phyloP scores from a whole-genome alignment of 805 yeast genomes.

The Kodamaea hsintzibuensis region DNA sequence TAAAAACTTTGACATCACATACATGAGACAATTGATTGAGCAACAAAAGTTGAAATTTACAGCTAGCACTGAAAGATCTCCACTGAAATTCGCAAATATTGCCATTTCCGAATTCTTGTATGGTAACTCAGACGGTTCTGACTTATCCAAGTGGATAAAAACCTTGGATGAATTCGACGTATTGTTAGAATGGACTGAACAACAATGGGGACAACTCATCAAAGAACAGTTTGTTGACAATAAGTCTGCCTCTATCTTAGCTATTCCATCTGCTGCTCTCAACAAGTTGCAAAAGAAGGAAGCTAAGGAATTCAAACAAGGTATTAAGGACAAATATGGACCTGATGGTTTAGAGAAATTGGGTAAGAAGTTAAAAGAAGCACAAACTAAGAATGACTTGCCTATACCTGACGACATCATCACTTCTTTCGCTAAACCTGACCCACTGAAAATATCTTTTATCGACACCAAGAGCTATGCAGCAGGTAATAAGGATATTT shows the following conservation, averaged over 20 bases:
- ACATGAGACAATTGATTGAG: slow-evolving; percentile 68
- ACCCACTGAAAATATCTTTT: slow-evolving; percentile 72
- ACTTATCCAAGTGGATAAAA: slow-evolving; percentile 55
- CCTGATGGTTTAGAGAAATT: slow-evolving; percentile 57
- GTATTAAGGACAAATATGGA: slow-evolving; percentile 56
- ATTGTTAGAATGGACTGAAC: slow-evolving; percentile 58
- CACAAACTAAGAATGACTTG: slow-evolving; percentile 66
- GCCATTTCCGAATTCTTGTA: slow-evolving; percentile 81
- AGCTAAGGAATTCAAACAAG: slow-evolving; percentile 48
- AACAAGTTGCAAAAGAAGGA: slow-evolving; percentile 54
- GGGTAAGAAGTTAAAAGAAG: slow-evolving; percentile 53
- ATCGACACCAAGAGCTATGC: slow-evolving; percentile 67
- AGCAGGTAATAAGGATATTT: slow-evolving; percentile 41
- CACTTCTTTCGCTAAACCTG: slow-evolving; percentile 64
- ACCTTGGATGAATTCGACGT: slow-evolving; percentile 59
- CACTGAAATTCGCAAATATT: slow-evolving; percentile 59
- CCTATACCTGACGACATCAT: slow-evolving; percentile 74
- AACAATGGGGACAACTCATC: slow-evolving; percentile 66
- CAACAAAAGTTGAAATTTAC: slow-evolving; percentile 64
- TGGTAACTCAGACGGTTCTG: slow-evolving; percentile 63
- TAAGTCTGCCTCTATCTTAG: slow-evolving; percentile 64
- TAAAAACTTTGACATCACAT: slow-evolving; percentile 55
- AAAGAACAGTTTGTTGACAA: slow-evolving; percentile 56
- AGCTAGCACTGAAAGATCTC: slow-evolving; percentile 60
- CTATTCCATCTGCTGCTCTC: slow-evolving; percentile 65